Evolutionary conservation across 1,284 basidiomycete genomes (phyloP).

Genomic region (Schizophyllum amplum): DNA sequence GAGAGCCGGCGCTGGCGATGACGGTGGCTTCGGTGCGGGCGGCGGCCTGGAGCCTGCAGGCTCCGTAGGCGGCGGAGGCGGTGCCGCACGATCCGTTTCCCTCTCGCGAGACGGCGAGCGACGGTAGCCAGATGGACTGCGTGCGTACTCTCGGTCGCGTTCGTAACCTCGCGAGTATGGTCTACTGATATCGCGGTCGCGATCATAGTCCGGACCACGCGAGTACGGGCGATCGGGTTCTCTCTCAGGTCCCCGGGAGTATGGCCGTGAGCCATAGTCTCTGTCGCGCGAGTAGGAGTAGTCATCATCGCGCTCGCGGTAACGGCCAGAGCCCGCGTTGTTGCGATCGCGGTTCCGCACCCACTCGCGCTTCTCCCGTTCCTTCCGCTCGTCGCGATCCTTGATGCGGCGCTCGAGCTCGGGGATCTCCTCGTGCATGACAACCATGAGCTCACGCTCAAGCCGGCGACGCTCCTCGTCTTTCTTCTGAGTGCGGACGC

Average conservation of each 20-base stretch:
- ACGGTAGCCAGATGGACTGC: conserved; percentile 12
- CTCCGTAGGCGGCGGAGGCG: conserved; percentile 27
- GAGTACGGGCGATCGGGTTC: conserved; percentile 30
- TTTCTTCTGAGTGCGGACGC: conserved; percentile 67
- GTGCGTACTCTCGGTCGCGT: conserved; percentile 7
- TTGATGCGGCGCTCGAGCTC: conserved; percentile 85
- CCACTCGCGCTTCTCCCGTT: conserved; percentile 75
- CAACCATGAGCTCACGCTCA: conserved; percentile 80
- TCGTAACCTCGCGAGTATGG: conserved; percentile 11
- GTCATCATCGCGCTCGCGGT: conserved; percentile 35
- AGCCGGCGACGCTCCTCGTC: conserved; percentile 84
- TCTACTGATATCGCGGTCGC: conserved; percentile 17
- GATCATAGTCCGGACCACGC: conserved; percentile 25
- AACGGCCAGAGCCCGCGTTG: conserved; percentile 76
- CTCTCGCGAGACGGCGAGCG: conserved; percentile 17
- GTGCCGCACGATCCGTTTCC: conserved; percentile 26
- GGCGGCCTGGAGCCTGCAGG: conserved; percentile 38
- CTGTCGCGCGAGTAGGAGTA: too few species aligned
- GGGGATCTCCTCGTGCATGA: conserved; percentile 91
- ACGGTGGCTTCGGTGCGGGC: conserved; percentile 28
- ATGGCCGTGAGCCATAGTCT: conserved; percentile 27
- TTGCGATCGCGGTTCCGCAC: conserved; percentile 75
- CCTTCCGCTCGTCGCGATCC: conserved; percentile 69
- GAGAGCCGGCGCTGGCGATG: conserved; percentile 37
- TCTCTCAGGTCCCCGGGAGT: conserved; percentile 30